Evolutionary conservation across 2,329 filamentous ascomycete genomes (phyloP).

Genomic region (Botrytis pseudocinerea): DNA sequence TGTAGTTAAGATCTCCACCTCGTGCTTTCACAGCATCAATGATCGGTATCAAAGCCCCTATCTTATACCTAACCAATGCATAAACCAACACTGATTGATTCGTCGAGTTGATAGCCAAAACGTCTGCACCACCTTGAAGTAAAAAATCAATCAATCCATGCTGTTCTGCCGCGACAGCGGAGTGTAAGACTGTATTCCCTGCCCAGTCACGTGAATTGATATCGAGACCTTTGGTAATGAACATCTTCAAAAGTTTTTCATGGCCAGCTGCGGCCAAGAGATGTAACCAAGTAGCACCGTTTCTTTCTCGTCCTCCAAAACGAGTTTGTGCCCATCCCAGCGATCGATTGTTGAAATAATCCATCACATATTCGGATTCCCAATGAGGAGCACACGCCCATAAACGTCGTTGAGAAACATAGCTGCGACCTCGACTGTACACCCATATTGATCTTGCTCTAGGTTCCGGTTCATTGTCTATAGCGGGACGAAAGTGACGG

Average conservation of each 20-base stretch:
- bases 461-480: constrained; percentile 15
- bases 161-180: constrained; percentile 4
- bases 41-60: not conserved
- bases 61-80: not conserved
- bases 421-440: constrained; percentile 21
- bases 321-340: constrained; percentile 17
- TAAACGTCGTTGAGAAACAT: constrained; percentile 20
- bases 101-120: not conserved
- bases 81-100: constrained; percentile 19
- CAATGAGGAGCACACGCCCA: constrained; percentile 13
- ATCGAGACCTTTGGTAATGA: constrained; percentile 16
- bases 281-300: constrained; percentile 24
- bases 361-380: constrained; percentile 19
- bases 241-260: constrained; percentile 15
- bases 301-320: constrained; percentile 22
- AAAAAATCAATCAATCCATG: constrained; percentile 3
- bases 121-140: constrained; percentile 1
- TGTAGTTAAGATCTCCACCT: constrained; percentile 18
- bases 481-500: constrained; percentile 14
- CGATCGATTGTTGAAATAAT: constrained; percentile 14
- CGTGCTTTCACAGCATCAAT: constrained; percentile 1
- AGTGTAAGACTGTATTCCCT: constrained; percentile 17
- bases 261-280: constrained; percentile 9
- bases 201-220: constrained; percentile 20
- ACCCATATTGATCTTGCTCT: constrained; percentile 21